A percentile compares a stretch with the other conserved stretches of the same genome.
Conservation (phyloP, 176 grass and related monocot genomes). For the Aegilops speltoides region DNA sequence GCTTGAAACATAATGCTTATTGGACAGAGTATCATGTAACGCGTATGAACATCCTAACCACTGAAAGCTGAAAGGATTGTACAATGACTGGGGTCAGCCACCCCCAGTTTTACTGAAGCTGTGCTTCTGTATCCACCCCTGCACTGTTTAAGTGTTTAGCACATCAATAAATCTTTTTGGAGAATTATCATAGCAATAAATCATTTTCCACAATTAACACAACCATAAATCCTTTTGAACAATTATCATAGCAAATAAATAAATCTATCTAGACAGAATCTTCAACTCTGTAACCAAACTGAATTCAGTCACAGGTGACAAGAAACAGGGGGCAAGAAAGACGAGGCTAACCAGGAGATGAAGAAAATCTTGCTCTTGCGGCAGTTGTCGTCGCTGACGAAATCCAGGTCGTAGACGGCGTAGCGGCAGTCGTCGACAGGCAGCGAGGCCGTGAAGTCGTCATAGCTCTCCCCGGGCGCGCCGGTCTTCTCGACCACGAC, state of each 20-base stretch:
- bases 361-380: slow-evolving; percentile 81
- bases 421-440: slow-evolving; percentile 68
- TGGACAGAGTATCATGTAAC: neutral
- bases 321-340: neutral
- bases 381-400: slow-evolving; percentile 74
- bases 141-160: neutral
- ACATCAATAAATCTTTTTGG: neutral
- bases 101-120: neutral
- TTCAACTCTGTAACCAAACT: neutral
- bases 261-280: too few relatives aligned
- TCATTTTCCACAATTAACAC: neutral
- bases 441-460: slow-evolving; percentile 62
- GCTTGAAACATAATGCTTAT: neutral
- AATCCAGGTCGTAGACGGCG: slow-evolving; percentile 76
- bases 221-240: neutral
- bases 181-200: neutral
- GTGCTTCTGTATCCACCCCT: neutral
- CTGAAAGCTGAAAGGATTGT: neutral
- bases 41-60: neutral
- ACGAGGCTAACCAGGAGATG: slow-evolving; percentile 54
- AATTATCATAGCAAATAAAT: neutral
- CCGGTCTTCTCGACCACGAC: slow-evolving; percentile 69
- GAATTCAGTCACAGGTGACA: neutral
- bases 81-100: neutral
- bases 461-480: slow-evolving; percentile 54